Evolutionary conservation across 2,329 filamentous ascomycete genomes (phyloP).

Genomic region (Teratosphaeria zuluensis): DNA sequence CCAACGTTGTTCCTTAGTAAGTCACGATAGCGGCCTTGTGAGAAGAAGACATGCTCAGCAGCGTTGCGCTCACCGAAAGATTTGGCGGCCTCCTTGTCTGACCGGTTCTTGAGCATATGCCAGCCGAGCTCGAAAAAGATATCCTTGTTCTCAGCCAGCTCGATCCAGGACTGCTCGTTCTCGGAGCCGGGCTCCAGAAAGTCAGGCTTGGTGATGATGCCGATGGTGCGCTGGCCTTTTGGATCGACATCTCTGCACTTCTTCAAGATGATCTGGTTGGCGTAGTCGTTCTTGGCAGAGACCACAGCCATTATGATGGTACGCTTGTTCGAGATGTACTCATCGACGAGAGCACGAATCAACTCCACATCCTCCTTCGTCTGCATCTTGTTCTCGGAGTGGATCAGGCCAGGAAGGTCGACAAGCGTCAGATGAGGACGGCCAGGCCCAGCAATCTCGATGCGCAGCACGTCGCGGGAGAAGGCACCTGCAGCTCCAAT

Average conservation of each 20-base stretch:
- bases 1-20: constrained; percentile 32
- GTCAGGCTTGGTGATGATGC: constrained; percentile 51
- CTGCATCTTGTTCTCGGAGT: constrained; percentile 23
- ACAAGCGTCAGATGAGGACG: constrained; percentile 27
- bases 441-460: constrained; percentile 39
- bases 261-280: constrained; percentile 49
- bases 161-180: constrained; percentile 33
- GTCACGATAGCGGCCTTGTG: constrained; percentile 18
- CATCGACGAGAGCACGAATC: constrained; percentile 29
- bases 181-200: constrained; percentile 28
- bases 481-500: constrained; percentile 22
- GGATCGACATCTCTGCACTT: constrained; percentile 39
- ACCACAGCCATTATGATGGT: constrained; percentile 35
- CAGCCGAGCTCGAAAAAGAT: constrained; percentile 38
- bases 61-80: constrained; percentile 32
- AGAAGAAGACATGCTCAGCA: constrained; percentile 29
- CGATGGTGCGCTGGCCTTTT: constrained; percentile 40
- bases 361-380: constrained; percentile 24
- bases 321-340: constrained; percentile 49
- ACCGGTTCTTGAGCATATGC: constrained; percentile 45
- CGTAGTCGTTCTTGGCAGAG: constrained; percentile 37
- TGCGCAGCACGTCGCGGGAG: constrained; percentile 37
- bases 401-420: constrained; percentile 32
- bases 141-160: constrained; percentile 31
- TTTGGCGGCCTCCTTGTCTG: constrained; percentile 25